A percentile compares a stretch with the other conserved stretches of the same genome.
These are phyloP conservation scores for Paraleonurus japonicus DNA, from an alignment of 257 asterid genomes.

Conservation along the genomic window DNA sequence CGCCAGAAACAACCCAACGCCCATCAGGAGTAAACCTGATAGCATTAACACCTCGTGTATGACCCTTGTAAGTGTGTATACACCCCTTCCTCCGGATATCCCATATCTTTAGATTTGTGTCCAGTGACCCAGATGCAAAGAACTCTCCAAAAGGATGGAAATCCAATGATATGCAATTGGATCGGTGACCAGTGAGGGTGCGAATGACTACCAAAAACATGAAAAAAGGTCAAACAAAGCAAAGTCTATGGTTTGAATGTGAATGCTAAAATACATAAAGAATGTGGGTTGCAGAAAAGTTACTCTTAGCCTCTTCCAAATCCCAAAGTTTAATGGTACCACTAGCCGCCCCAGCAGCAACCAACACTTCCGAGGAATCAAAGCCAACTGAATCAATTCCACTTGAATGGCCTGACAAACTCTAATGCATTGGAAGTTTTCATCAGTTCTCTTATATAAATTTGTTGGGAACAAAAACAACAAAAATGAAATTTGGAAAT, in stretches of 20 bases:
- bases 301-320: conserved; percentile 98
- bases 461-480: background rate
- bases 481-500: conserved; percentile 15
- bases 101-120: conserved; percentile 97
- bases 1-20: conserved; percentile 99
- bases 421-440: conserved; percentile 49
- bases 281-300: conserved; percentile 26
- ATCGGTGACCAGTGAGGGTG: conserved; percentile 96
- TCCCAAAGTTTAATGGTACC: conserved; percentile 99
- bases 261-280: conserved; percentile 12
- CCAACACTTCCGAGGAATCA: conserved; percentile 93
- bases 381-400: conserved; percentile 98
- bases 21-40: conserved; percentile 99
- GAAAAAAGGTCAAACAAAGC: conserved; percentile 21
- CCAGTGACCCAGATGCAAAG: conserved; percentile 98
- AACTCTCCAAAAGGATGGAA: conserved; percentile 98
- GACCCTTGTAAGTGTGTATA: conserved; percentile 98
- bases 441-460: conserved; percentile 16
- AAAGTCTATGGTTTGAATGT: background rate
- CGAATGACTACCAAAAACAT: conserved; percentile 63
- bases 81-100: conserved; percentile 96
- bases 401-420: conserved; percentile 97
- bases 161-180: conserved; percentile 95
- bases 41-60: conserved; percentile 88
- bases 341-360: conserved; percentile 99